These are phyloP conservation scores for Trichophyton simii DNA, from an alignment of 2,329 filamentous ascomycete genomes.

Conservation along the genomic window DNA sequence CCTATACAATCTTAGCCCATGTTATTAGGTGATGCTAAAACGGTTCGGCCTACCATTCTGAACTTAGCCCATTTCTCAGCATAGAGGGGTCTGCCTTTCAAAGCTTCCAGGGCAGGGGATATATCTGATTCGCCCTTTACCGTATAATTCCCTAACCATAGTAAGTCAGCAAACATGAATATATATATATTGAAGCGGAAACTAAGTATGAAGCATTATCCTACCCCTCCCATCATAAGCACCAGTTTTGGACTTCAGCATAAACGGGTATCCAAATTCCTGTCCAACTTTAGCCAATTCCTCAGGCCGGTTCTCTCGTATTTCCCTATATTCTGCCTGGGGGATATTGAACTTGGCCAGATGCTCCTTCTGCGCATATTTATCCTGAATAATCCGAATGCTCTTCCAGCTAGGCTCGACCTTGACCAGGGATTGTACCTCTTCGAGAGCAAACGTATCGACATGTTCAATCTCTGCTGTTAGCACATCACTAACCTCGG, in stretches of 20 bases:
- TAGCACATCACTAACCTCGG: slow-evolving; percentile 61
- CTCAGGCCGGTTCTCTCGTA: slow-evolving; percentile 47
- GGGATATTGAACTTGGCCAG: slow-evolving; percentile 55
- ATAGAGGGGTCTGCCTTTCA: slow-evolving; percentile 62
- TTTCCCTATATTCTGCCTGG: slow-evolving; percentile 56
- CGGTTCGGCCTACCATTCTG: slow-evolving; percentile 40
- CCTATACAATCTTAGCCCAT: slow-evolving; percentile 27
- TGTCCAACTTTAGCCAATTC: slow-evolving; percentile 52
- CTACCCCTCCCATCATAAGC: slow-evolving; percentile 83
- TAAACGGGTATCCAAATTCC: slow-evolving; percentile 67
- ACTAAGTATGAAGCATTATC: slow-evolving; percentile 21
- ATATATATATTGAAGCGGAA: background rate
- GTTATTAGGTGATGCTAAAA: background rate
- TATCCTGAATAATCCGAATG: slow-evolving; percentile 82
- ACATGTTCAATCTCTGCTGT: slow-evolving; percentile 96
- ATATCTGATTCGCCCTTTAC: slow-evolving; percentile 49
- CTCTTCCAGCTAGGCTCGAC: slow-evolving; percentile 78
- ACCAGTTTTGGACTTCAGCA: slow-evolving; percentile 82
- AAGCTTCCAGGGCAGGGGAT: slow-evolving; percentile 52
- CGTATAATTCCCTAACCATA: slow-evolving; percentile 48
- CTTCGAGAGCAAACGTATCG: slow-evolving; percentile 76
- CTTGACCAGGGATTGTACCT: slow-evolving; percentile 53
- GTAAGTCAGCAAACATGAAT: slow-evolving; percentile 6
- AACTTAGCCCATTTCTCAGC: slow-evolving; percentile 86
- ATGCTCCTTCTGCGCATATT: slow-evolving; percentile 79